Base-by-base conservation (phyloP, 2,329 filamentous ascomycete species). In the Curvularia eragrostidis region DNA sequence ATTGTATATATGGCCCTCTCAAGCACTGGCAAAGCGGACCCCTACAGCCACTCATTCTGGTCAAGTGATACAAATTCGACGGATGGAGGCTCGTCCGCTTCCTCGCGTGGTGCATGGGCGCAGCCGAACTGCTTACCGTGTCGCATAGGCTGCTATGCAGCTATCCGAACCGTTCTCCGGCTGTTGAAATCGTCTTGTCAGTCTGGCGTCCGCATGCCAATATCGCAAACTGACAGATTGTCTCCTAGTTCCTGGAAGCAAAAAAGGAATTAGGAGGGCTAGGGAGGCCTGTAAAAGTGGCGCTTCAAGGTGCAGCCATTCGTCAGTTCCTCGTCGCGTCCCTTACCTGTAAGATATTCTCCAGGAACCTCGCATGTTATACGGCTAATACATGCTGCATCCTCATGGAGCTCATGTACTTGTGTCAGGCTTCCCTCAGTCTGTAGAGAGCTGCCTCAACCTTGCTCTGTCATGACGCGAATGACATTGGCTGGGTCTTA, bases 41-140 rank as follows among this genome's bases (percentile, higher is more conserved):
- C 34, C 61, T 69, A 52, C 46, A 59, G 59, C 64, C 57, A 48
- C 47, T 52, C 50, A 58, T 34, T 59, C 57, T 61, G 52, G 53
- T 42, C 54, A 46, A 65, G 72, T 75, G 56, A 61, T 57, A 75
- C 74, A 53, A 34, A 24, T 34, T 56, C 62, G 52, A 59, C 68
- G 68, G 61, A 75, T 64, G 46, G 57, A 68, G 71, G 30, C 24
- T 46, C 56, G 56, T 55, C 64, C 62, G 65, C 65, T 67, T 66
- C 62, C 66, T 64, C 63, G 62, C 70, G 69, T 73, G 69, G 60
- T 69, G 63, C 70, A 65, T 70, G 66, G 70, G 71, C 73, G 69
- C 59, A 67, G 58, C 56, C 60, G 61, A 62, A 63, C 52, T 64
- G 57, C 59, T 66, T 66, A 61, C 62, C 63, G 70, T 71, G 68